phyloP scores from a whole-genome alignment of 768 basidiomycete genomes.

The Suillus tomentosus region DNA sequence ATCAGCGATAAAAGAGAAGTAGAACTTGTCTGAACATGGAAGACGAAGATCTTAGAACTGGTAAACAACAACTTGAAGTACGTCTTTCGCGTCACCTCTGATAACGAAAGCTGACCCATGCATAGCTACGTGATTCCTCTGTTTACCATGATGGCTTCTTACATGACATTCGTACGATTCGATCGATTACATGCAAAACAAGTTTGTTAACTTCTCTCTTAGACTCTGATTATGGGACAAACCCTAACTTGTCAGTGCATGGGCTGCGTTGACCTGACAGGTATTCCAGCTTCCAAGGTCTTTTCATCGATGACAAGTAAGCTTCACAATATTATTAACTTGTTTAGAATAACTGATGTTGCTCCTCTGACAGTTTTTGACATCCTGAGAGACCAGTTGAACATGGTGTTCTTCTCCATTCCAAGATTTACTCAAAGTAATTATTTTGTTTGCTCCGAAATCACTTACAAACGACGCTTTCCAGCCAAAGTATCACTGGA shows the following conservation, averaged over 20 bases:
- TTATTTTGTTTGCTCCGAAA: slow-evolving; percentile 8
- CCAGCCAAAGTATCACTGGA: slow-evolving; percentile 66
- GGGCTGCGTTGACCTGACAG: slow-evolving; percentile 1
- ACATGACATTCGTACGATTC: slow-evolving; percentile 53
- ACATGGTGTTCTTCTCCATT: slow-evolving; percentile 34
- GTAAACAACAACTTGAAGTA: slow-evolving; percentile 34
- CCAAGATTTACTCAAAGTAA: slow-evolving; percentile 29
- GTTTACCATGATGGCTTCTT: slow-evolving; percentile 66
- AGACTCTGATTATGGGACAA: slow-evolving; percentile 21
- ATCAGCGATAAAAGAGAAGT: slow-evolving; percentile 60
- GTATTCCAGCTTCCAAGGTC: slow-evolving; percentile 34
- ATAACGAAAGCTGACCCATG: not conserved
- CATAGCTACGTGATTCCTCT: slow-evolving; percentile 61
- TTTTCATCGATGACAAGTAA: slow-evolving; percentile 41
- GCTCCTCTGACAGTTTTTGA: slow-evolving; percentile 53
- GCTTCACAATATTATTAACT: slow-evolving; percentile 1
- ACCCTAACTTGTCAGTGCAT: slow-evolving; percentile 13
- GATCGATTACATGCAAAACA: not conserved
- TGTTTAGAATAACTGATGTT: not conserved
- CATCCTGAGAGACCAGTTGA: slow-evolving; percentile 54
- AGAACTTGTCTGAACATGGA: slow-evolving; percentile 59
- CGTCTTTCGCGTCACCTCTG: not conserved
- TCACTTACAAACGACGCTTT: slow-evolving; percentile 9
- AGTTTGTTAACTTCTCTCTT: not conserved
- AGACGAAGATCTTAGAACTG: slow-evolving; percentile 52